Base-by-base conservation (phyloP, 805 yeast genomes). In the Nakazawaea pomicola region DNA sequence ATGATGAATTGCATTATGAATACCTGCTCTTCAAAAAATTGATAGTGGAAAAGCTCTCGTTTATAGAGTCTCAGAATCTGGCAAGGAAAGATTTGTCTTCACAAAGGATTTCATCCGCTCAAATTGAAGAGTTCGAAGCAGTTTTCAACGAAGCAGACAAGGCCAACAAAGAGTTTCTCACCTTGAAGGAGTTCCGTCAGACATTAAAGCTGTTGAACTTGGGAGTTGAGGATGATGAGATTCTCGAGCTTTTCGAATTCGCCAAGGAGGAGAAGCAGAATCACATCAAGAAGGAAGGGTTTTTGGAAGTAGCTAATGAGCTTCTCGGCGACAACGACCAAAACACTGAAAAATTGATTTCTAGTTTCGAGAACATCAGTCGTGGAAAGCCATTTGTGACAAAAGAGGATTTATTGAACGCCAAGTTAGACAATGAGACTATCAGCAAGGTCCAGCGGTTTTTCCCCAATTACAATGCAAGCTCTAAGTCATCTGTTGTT, bases 161-260 rank as follows among this genome's bases (percentile, higher is more conserved):
- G 24, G 60, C 63, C 1, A 56, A 56, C 34, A 64, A 64, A 41
- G 60, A 62, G 29, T 55, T 60, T 27, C 53, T 73, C 40, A 58
- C 60, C 25, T 65, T 65, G 41, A 36, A 46, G 9, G 78, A 73
- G 50, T 74, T 73, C 45, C 54, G 60, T 3, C 64, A 63, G 0
- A 70, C 74, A 2, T 51, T 72, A 44, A 61, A 62, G n/a, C 55
- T 64, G 30, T 52, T 71, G 18, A 72, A 73, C 17, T 60, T 67
- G 1, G 60, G 56, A 4, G 55, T 65, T 34, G 45, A 55, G 2
- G 61, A 55, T 10, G 57, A 50, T 1, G 70, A 67, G 43, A 54
- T 58, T 37, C 57, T 54, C 28, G 65, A 67, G 23, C 53, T 70
- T n/a, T 68, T 68, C 42, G 64, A 61, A 32, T 49, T 52, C 20